These are phyloP conservation scores for Cutaneotrichosporon mucoides DNA, from an alignment of 1,284 basidiomycete genomes.

Conservation along the genomic window DNA sequence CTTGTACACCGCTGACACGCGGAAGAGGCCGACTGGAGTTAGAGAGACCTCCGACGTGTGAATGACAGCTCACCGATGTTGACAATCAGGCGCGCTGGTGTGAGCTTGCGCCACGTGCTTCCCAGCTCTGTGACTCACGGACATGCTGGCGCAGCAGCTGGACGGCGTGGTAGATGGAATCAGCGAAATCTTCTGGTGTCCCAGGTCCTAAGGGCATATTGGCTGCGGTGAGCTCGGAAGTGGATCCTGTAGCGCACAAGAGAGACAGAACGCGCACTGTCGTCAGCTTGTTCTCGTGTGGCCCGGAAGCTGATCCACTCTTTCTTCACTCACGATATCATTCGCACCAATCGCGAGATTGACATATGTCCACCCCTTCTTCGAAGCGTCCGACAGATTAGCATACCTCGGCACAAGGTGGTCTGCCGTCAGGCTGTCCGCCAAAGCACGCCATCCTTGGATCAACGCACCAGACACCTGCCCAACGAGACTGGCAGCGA, in stretches of 20 bases:
- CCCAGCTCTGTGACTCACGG: conserved; percentile 30
- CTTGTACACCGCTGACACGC: conserved; percentile 45
- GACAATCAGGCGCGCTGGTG: conserved; percentile 35
- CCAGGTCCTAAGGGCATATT: conserved; percentile 28
- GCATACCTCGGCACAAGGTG: conserved; percentile 40
- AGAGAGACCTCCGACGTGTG: not conserved
- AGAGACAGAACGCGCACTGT: conserved; percentile 46
- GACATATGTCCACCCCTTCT: conserved; percentile 44
- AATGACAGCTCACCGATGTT: conserved; percentile 31
- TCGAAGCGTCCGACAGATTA: conserved; percentile 15
- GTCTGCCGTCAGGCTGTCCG: conserved; percentile 25
- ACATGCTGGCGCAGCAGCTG: conserved; percentile 38
- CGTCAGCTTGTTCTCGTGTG: conserved; percentile 5
- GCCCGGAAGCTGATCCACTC: no score
- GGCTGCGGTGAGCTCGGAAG: conserved; percentile 17
- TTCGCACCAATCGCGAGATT: conserved; percentile 49
- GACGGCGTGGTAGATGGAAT: conserved; percentile 38
- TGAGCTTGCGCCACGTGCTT: not conserved
- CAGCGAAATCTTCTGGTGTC: conserved; percentile 40
- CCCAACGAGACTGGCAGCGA: conserved; percentile 21
- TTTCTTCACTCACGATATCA: conserved; percentile 37
- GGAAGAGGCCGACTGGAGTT: conserved; percentile 40
- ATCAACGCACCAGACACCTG: conserved; percentile 32
- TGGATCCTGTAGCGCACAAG: conserved; percentile 23
- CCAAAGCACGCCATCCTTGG: conserved; percentile 3